A percentile compares a stretch with the other conserved stretches of the same genome.
These are phyloP conservation scores for Papiliotrema flavescens DNA, from an alignment of 1,284 basidiomycete genomes.

Conservation along the genomic window DNA sequence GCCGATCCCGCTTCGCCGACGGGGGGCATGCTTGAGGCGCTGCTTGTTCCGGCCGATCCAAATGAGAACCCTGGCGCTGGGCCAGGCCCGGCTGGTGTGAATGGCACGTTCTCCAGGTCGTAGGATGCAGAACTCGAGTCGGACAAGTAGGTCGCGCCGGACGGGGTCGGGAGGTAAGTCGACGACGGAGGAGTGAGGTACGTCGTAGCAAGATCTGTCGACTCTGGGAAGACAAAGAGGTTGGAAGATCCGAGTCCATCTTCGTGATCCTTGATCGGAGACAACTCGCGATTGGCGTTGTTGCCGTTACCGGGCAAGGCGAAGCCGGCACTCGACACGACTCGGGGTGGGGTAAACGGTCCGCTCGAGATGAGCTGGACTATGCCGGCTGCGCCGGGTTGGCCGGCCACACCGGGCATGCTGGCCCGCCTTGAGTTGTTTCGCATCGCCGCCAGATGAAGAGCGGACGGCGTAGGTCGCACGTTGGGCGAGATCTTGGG, in stretches of 20 bases:
- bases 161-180: conserved; percentile 16
- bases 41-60: conserved; percentile 14
- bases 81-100: conserved; percentile 31
- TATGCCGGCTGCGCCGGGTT: conserved; percentile 22
- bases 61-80: conserved; percentile 43
- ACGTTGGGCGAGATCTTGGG: conserved; percentile 30
- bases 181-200: conserved; percentile 22
- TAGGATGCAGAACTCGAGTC: background rate
- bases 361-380: conserved; percentile 39
- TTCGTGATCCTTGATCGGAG: conserved; percentile 40
- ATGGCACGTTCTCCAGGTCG: conserved; percentile 8
- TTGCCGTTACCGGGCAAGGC: background rate
- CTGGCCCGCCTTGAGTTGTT: conserved; percentile 41
- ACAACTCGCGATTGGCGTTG: conserved; percentile 22
- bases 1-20: too few species aligned
- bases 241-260: background rate
- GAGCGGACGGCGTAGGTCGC: conserved; percentile 27
- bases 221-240: conserved; percentile 1
- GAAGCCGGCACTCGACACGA: conserved; percentile 15
- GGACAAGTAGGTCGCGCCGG: conserved; percentile 3
- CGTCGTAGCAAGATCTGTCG: conserved; percentile 13
- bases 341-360: conserved; percentile 42
- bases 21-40: background rate
- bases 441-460: conserved; percentile 40
- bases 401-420: conserved; percentile 29